Evolutionary conservation across 1,284 basidiomycete genomes (phyloP).

Genomic region (Cutaneotrichosporon cavernicola): DNA sequence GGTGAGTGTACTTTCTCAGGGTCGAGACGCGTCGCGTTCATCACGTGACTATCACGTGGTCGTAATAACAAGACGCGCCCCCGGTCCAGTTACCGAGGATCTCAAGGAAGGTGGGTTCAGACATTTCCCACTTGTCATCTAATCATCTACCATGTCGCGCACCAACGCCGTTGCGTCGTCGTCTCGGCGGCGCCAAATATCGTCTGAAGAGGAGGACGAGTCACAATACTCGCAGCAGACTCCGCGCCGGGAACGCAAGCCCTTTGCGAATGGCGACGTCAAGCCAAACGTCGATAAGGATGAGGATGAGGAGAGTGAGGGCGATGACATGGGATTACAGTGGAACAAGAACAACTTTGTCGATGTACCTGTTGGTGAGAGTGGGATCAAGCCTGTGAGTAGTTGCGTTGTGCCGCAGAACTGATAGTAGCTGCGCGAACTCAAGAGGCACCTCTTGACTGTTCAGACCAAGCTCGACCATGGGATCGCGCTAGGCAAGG

Average conservation of each 20-base stretch:
- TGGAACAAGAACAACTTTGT: slow-evolving; percentile 38
- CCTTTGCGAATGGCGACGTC: slow-evolving; percentile 54
- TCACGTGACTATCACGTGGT: slow-evolving; percentile 18
- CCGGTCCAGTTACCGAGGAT: background rate
- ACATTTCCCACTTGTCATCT: too few relatives aligned
- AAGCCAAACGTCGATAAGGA: slow-evolving; percentile 38
- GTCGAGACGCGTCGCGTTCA: slow-evolving; percentile 18
- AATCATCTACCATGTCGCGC: slow-evolving; percentile 5
- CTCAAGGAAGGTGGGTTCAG: background rate
- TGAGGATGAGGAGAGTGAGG: slow-evolving; percentile 19
- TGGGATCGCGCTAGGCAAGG: slow-evolving; percentile 19
- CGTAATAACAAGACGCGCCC: slow-evolving; percentile 8
- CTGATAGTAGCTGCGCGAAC: slow-evolving; percentile 14
- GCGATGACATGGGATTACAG: slow-evolving; percentile 7
- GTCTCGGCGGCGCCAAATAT: slow-evolving; percentile 5
- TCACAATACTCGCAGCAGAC: background rate
- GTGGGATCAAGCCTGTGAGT: slow-evolving; percentile 1
- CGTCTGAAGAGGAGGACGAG: slow-evolving; percentile 1
- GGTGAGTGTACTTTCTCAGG: slow-evolving; percentile 20
- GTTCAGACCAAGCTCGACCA: slow-evolving; percentile 26
- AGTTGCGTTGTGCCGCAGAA: background rate
- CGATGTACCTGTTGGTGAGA: slow-evolving; percentile 19
- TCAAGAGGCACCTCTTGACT: slow-evolving; percentile 22
- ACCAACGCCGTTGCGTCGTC: slow-evolving; percentile 15
- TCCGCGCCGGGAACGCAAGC: slow-evolving; percentile 37